Base-by-base conservation (phyloP, 345 rosid genomes). In the Linum lewisii region DNA sequence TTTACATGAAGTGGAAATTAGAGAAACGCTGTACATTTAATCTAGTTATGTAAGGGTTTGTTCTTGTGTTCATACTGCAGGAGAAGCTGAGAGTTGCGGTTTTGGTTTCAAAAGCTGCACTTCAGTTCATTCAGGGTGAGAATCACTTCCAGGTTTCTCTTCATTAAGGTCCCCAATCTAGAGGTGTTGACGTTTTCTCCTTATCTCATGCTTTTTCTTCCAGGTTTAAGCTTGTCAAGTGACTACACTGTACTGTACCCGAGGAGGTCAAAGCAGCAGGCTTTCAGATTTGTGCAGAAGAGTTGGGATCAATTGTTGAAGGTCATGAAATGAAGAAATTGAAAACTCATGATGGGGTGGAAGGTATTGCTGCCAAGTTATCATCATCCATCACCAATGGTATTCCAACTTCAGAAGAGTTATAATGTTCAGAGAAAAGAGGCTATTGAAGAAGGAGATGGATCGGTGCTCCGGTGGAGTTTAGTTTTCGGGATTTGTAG, bases 51-150 rank as follows among this genome's bases (percentile, higher is more conserved):
- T 53, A 57, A 21, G 29, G 6, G 15, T 47, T 42, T 42, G 15
- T 58, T 55, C 49, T 54, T 44, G 38, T 64, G 26, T 22, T 51
- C 25, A 29, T 62, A 51, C 59, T 59, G 66, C 78, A 88, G 97
- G 89, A 84, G 66, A 88, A 82, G 63, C 80, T 92, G 55, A 81
- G 89, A 66, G 82, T 92, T 63, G 95, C 98, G 4, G 84, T 92
- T 29, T 69, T 92, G 74, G 98, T 92, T 66, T 88, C 98, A 22
- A 94, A 85, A 75, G 97, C 95, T 73, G 98, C 98, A 23, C 83
- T 92, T 71, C 93, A 84, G 53, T 92, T 88, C 59, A 80, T 88
- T 47, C 77, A 81, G 53, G 78, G 97, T 88, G 73, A 77, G 81
- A n/a, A 66, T 63, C 63, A 21, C n/a, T 13, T 26, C 51, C 10